Evolutionary conservation across 2,329 filamentous ascomycete species (phyloP), one percentile per base, ranked within the genome.

Genomic region (Microcera coccophila): DNA sequence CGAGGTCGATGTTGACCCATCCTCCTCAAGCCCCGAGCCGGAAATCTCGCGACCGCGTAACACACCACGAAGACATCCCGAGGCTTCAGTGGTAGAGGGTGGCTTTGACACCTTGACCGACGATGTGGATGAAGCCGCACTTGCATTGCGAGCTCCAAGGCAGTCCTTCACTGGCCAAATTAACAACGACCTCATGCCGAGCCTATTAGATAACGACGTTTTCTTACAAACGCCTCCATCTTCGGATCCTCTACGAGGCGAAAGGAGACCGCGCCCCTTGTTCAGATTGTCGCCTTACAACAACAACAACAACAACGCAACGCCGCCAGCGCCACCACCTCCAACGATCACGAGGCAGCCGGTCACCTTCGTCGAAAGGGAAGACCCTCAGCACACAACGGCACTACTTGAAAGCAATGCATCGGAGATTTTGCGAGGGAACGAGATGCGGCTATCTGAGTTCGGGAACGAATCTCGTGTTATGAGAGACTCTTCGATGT

Each of bases 211-310:
- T 12, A 36, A 31, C 16, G 38, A 40, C 16, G 14, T 16, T 18
- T 39, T 41, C 19, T 35, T 57, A 28, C 52, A 46, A 38, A 62
- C 59, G 12, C 58, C 60, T 26, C 59, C 60, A 11, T 50, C 55
- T 2, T 59, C 59, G 14, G 48, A 53, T 18, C 49, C 47, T n/a
- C 36, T 38, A 11, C 42, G 42, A 29, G 18, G 24, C 14, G 47
- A 46, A 18, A 38, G 47, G 18, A 26, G 20, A 11, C 38, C 40
- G 5, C 39, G 39, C 36, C 17, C 38, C 16, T 35, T 37, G 29
- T 11, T 26, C 26, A 15, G 33, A 20, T 19, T 37, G 4, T 15
- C 9, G 22, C 36, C 36, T 22, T 29, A 32, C 29, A 36, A 38
- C 17, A 37, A 36, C 21, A 33, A 32, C 29, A 36, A 38, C 17